phyloP scores from a whole-genome alignment of 1,139 yeast species.

The Suhomyces terraborum region DNA sequence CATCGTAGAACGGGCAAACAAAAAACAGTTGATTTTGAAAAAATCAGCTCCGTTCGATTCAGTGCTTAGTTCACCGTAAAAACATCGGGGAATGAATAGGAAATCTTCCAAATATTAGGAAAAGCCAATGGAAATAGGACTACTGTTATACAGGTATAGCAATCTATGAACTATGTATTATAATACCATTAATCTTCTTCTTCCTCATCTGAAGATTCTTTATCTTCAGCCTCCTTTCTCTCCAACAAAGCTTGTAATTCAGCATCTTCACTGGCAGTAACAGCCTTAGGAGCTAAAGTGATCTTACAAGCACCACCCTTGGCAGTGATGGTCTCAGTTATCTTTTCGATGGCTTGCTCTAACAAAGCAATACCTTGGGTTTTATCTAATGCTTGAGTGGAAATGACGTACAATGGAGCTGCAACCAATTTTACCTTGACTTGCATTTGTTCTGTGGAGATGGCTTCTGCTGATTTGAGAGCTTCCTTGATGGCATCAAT shows the following conservation, averaged over 20 bases:
- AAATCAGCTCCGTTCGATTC: conserved; percentile 27
- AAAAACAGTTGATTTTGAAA: conserved; percentile 32
- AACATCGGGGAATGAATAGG: not conserved
- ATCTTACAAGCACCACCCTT: conserved; percentile 88
- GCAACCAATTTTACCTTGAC: conserved; percentile 95
- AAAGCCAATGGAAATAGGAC: not conserved
- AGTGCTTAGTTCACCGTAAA: not conserved
- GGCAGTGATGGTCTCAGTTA: conserved; percentile 65
- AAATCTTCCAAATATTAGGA: not conserved
- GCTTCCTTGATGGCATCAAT: conserved; percentile 95
- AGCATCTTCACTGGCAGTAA: conserved; percentile 97
- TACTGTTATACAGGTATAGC: conserved; percentile 8
- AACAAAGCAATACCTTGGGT: conserved; percentile 80
- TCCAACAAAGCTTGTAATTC: conserved; percentile 91
- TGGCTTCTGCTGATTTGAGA: conserved; percentile 79
- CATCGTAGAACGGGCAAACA: conserved; percentile 46
- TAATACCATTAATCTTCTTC: conserved; percentile 33
- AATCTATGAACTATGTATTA: conserved; percentile 10
- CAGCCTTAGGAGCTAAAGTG: conserved; percentile 98
- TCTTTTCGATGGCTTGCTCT: conserved; percentile 75
- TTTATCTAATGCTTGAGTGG: conserved; percentile 92
- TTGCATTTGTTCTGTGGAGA: conserved; percentile 80
- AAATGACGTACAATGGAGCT: conserved; percentile 93
- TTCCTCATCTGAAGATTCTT: conserved; percentile 47
- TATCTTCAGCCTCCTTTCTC: conserved; percentile 52